Evolutionary conservation across 768 basidiomycete genomes (phyloP), one percentile per base, ranked within the genome.

Genomic region (Termitomyces sp.): DNA sequence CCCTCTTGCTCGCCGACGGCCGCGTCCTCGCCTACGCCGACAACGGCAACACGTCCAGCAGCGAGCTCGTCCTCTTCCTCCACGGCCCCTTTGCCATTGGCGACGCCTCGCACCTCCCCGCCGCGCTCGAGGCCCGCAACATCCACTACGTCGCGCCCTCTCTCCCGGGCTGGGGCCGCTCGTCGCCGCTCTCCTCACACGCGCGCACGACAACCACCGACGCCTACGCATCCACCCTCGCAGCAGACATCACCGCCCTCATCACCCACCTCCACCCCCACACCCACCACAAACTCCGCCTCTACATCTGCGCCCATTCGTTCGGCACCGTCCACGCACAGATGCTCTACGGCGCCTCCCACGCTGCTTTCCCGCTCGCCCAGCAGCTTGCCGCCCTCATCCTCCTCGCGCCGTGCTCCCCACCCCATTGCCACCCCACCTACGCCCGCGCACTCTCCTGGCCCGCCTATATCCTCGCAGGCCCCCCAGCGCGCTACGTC

Each of bases 81-180:
- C 85, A 86, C 64, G 84, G 83, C n/a, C 73, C 74, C 5, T 84
- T 86, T 68, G 70, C 76, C 42, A 65, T 85, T n/a, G 85, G 84
- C 5, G 72, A 76, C 36, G 78, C 79, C 5, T 69, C 73, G 37
- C 64, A 61, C 1, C 65, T 73, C 8, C 74, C 78, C 3, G 73
- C 68, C 14, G 65, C 70, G 34, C 65, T 83, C 59, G 38, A 73
- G 10, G 73, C 78, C 15, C 79, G 75, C 63, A 66, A 76, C 48
- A 69, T 81, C 4, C 84, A 83, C 65, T 72, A 72, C 55, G 67
- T 86, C 45, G 74, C 79, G 11, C 84, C 84, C 3, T 82, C 85
- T 10, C 79, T 86, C 37, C 81, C 83, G 25, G 85, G 83, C 2
- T 86, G 85, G 84, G 85, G 85, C 3, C 75, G 75, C 49, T 80